Percentiles rank a stretch among this genome's conserved stretches.
phyloP scores from a whole-genome alignment of 1,139 yeast species.

The Zygosaccharomyces pseudobailii region DNA sequence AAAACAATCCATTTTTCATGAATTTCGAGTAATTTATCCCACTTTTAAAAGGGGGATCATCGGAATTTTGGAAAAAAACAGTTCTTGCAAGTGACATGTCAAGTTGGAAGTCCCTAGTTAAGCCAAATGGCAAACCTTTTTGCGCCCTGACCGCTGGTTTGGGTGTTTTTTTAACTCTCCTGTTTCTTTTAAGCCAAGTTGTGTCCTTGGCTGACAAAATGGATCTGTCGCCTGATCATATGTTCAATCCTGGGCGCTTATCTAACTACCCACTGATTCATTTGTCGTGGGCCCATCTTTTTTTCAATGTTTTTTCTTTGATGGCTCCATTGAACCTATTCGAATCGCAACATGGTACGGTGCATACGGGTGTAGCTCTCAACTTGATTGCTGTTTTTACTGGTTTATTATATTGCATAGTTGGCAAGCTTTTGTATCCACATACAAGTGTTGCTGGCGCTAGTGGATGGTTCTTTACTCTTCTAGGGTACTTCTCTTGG shows the following conservation, averaged over 20 bases:
- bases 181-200: conserved; percentile 37
- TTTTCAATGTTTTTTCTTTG: conserved; percentile 57
- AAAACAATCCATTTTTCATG: not conserved
- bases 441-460: conserved; percentile 56
- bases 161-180: conserved; percentile 46
- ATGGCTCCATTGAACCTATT: conserved; percentile 60
- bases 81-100: conserved; percentile 2
- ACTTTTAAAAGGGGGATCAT: not conserved
- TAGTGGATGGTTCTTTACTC: conserved; percentile 71
- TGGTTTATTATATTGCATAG: conserved; percentile 59
- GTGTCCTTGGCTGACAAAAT: conserved; percentile 37
- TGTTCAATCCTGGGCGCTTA: conserved; percentile 53
- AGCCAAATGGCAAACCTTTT: conserved; percentile 36
- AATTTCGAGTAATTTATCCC: not conserved
- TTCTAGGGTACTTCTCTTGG: conserved; percentile 59
- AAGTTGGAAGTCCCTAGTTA: conserved; percentile 14
- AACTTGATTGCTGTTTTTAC: conserved; percentile 67
- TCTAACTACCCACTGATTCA: conserved; percentile 78
- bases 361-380: conserved; percentile 78
- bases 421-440: conserved; percentile 55
- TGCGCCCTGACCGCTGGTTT: conserved; percentile 72
- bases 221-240: conserved; percentile 51
- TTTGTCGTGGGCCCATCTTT: conserved; percentile 54
- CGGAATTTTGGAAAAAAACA: not conserved
- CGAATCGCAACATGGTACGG: conserved; percentile 77